Conservation (phyloP, 2,329 filamentous ascomycete genomes). For the Ascocoryne sarcoides region DNA sequence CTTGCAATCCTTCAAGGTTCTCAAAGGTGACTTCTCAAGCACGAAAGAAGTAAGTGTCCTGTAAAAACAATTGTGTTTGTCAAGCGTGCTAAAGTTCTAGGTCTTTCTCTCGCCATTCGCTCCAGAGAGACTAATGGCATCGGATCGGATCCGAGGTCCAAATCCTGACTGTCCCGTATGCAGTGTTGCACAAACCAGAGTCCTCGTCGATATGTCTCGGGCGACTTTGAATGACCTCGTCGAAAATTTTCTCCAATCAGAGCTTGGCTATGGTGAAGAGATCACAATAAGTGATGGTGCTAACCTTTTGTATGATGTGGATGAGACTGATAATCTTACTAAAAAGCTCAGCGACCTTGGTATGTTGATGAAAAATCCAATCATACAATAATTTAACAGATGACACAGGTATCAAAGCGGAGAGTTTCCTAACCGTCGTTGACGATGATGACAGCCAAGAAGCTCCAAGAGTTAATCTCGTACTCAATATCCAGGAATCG, state of each 20-base stretch:
- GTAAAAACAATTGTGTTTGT: no score
- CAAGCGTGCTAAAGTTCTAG: constrained; percentile 32
- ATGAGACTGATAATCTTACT: constrained; percentile 75
- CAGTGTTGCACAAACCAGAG: constrained; percentile 58
- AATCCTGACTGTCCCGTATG: constrained; percentile 82
- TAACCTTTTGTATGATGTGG: constrained; percentile 76
- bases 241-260: constrained; percentile 57
- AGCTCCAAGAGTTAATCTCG: constrained; percentile 64
- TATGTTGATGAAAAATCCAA: constrained; percentile 29
- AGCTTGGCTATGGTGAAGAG: constrained; percentile 73
- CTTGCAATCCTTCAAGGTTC: constrained; percentile 82
- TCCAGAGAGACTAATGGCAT: constrained; percentile 47
- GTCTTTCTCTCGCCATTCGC: constrained; percentile 71
- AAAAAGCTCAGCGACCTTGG: constrained; percentile 74
- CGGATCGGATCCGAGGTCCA: constrained; percentile 50
- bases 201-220: constrained; percentile 58
- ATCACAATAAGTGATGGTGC: constrained; percentile 68
- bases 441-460: constrained; percentile 57
- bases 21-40: constrained; percentile 60
- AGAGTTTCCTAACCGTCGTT: constrained; percentile 74
- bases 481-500: constrained; percentile 60
- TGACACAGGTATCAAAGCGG: constrained; percentile 52
- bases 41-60: constrained; percentile 60
- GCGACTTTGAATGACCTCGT: constrained; percentile 76
- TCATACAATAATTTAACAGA: constrained; percentile 18